Base-by-base conservation (phyloP, 352 stramenopile species). In the Pelagophyceae sp. region DNA sequence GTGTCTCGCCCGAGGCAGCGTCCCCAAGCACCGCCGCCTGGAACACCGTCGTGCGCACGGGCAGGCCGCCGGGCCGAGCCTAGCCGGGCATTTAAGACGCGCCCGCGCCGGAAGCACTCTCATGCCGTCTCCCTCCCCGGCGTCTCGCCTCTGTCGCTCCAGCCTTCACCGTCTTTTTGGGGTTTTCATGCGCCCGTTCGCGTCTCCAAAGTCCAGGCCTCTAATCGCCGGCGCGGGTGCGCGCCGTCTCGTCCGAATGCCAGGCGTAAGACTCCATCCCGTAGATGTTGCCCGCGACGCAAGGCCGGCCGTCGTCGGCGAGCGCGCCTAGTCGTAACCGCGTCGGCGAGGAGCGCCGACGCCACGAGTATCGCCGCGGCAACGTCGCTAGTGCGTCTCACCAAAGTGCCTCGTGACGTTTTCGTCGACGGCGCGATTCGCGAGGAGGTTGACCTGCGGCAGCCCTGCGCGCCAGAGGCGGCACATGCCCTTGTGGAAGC, bases 401-500 rank as follows among this genome's bases (percentile, higher is more conserved):
- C n/a, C n/a, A n/a, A n/a, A 3, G 29, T 17, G 3, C 15, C 3
- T 6, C 3, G 61, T 71, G 11, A 17, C 3, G 11, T 37, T 37
- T 1, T 25, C 61, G 3, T 17, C 33, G 29, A 71, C 61, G 67
- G 67, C 67, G 20, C 38, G 19, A n/a, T 74, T 74, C 20, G 67
- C 67, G 11, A 74, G 38, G 67, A 74, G 67, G 38, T 74, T 74
- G 33, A 74, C 67, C 38, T 74, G 35, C 35, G 67, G 67, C 35
- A 74, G n/a, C 15, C 67, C 67, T 2, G 6, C 1, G 67, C 67
- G 67, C 67, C 67, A 74, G 67, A 74, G 67, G 35, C 67, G 67
- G 38, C 67, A 74, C 67, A 74, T 74, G 67, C 67, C 67, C 35
- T n/a, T 6, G 38, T 74, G 67, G 67, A 35, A 74, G 67, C 17